Percentiles rank a stretch among this genome's conserved stretches.
Evolutionary conservation across 768 basidiomycete genomes (phyloP).

Genomic region (Naganishia antarctica): DNA sequence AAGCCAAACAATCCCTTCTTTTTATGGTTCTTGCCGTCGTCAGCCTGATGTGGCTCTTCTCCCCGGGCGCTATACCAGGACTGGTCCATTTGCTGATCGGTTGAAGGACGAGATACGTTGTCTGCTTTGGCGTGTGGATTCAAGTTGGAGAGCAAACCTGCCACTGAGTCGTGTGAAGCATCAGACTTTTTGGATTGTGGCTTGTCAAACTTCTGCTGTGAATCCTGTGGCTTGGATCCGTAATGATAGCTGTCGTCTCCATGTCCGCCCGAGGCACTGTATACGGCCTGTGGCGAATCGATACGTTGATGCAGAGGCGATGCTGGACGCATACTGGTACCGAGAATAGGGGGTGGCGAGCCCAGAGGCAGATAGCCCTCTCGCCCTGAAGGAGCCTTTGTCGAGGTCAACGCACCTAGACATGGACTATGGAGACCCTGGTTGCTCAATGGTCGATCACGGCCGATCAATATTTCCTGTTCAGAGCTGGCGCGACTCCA

Average conservation of each 20-base stretch:
- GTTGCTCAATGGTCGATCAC: background rate
- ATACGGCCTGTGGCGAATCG: background rate
- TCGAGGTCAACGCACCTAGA: background rate
- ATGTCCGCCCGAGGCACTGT: background rate
- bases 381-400: background rate
- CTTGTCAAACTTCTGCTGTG: too few relatives aligned
- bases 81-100: background rate
- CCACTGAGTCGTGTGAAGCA: background rate
- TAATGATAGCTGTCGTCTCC: background rate
- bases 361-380: background rate
- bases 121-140: too few relatives aligned
- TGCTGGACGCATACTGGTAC: background rate
- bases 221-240: background rate
- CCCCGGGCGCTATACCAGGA: background rate
- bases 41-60: conserved; percentile 2
- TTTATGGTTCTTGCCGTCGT: conserved; percentile 8
- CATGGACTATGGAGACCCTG: background rate
- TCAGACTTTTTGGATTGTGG: too few relatives aligned
- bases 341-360: background rate
- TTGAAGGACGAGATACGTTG: background rate
- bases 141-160: too few relatives aligned
- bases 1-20: conserved; percentile 18
- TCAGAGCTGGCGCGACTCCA: conserved; percentile 22
- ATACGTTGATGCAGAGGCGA: conserved; percentile 1
- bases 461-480: conserved; percentile 5